A percentile compares a stretch with the other conserved stretches of the same genome.
These are phyloP conservation scores for Gonium pectorale DNA, from an alignment of 139 green algal species.

Conservation along the genomic window DNA sequence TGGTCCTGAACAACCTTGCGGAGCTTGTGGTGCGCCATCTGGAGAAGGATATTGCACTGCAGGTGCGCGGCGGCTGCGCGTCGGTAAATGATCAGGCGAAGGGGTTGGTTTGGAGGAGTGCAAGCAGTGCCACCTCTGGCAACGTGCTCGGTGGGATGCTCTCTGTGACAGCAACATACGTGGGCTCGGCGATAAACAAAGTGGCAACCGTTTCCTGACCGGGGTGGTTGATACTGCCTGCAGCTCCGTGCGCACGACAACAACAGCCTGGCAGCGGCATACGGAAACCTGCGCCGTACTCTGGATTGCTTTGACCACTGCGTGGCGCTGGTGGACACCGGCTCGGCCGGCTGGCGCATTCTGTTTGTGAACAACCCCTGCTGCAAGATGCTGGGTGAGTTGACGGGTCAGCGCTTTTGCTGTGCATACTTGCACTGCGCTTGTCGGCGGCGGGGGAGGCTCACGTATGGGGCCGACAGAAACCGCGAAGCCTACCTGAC, in stretches of 20 bases:
- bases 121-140: not conserved
- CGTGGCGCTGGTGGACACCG: slow-evolving; percentile 58
- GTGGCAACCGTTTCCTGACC: too few species aligned
- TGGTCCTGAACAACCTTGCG: slow-evolving; percentile 80
- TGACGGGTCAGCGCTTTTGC: too few species aligned
- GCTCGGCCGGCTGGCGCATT: slow-evolving; percentile 38
- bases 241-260: slow-evolving; percentile 48
- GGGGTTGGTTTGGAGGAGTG: not conserved
- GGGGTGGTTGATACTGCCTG: not conserved
- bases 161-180: too few species aligned
- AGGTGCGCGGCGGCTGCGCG: slow-evolving; percentile 38
- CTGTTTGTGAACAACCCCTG: slow-evolving; percentile 51
- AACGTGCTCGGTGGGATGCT: too few species aligned
- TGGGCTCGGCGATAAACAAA: too few species aligned
- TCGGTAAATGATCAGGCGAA: not conserved
- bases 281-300: slow-evolving; percentile 54
- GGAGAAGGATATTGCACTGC: slow-evolving; percentile 70
- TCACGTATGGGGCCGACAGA: too few species aligned
- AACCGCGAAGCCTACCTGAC: too few species aligned
- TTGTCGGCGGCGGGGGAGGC: too few species aligned
- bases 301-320: slow-evolving; percentile 66
- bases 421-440: too few species aligned
- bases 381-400: slow-evolving; percentile 50
- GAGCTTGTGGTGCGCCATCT: slow-evolving; percentile 86
- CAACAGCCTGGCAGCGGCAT: slow-evolving; percentile 40